Conservation (phyloP, 228 moss, liverwort and hornwort genomes). For the Sphagnum fallax region DNA sequence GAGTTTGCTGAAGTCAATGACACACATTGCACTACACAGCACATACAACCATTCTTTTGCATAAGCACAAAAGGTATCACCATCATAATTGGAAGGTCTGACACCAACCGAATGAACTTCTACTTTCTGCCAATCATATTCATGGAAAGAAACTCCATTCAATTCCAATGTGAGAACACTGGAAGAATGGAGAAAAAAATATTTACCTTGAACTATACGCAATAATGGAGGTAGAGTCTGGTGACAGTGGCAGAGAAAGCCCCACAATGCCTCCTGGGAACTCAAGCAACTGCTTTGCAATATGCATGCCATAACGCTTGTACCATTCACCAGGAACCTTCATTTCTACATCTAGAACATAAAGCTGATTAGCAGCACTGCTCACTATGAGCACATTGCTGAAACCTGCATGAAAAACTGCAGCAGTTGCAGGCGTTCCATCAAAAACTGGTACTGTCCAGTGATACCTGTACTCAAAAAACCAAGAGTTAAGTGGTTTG, state of each 20-base stretch:
- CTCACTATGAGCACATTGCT: constrained; percentile 79
- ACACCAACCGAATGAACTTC: no score
- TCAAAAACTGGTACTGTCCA: constrained; percentile 70
- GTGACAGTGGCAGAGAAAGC: constrained; percentile 66
- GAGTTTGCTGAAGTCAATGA: constrained; percentile 80
- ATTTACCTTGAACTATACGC: constrained; percentile 87
- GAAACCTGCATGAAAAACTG: constrained; percentile 69
- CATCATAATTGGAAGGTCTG: no score
- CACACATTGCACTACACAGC: constrained; percentile 83
- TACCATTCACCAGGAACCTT: constrained; percentile 88
- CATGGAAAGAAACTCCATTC: no score
- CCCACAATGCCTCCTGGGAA: constrained; percentile 89
- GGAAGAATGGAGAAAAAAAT: no score
- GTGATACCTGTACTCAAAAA: constrained; percentile 58
- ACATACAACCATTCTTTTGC: no score
- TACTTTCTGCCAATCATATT: no score
- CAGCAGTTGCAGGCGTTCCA: constrained; percentile 77
- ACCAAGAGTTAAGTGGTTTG: no score
- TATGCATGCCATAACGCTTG: constrained; percentile 40
- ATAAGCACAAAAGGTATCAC: no score
- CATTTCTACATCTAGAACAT: constrained; percentile 84
- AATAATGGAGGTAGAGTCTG: constrained; percentile 68
- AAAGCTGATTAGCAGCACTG: constrained; percentile 85
- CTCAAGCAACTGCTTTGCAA: constrained; percentile 65
- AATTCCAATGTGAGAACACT: no score